A percentile compares a stretch with the other conserved stretches of the same genome.
These are phyloP conservation scores for Glycine latifolia DNA, from an alignment of 306 rosid genomes.

Conservation along the genomic window DNA sequence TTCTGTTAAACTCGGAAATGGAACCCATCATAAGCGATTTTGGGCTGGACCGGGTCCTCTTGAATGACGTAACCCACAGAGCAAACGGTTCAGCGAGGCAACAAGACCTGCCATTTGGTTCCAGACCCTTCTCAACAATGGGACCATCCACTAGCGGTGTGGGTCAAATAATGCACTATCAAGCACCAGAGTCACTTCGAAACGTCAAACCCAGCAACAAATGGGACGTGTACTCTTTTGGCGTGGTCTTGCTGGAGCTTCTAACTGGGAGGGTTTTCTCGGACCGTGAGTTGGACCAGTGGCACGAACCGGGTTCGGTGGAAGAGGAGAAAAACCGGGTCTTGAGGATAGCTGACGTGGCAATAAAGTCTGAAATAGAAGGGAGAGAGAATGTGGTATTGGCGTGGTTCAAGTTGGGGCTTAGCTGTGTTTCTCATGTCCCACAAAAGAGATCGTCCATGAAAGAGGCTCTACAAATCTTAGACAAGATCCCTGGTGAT, in stretches of 20 bases:
- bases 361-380: conserved; percentile 64
- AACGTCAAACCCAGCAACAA: conserved; percentile 66
- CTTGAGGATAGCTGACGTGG: conserved; percentile 66
- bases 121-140: conserved; percentile 53
- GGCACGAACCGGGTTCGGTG: conserved; percentile 52
- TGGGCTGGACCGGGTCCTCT: conserved; percentile 67
- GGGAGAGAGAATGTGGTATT: conserved; percentile 63
- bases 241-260: conserved; percentile 80
- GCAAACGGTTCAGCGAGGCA: conserved; percentile 57
- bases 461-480: conserved; percentile 80
- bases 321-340: conserved; percentile 68
- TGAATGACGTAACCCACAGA: conserved; percentile 45
- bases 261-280: conserved; percentile 67
- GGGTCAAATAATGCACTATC: conserved; percentile 52
- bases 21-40: conserved; percentile 79
- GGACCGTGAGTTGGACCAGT: conserved; percentile 68
- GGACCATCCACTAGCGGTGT: conserved; percentile 28
- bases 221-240: conserved; percentile 93
- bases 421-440: conserved; percentile 66
- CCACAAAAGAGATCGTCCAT: conserved; percentile 88
- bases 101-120: conserved; percentile 41
- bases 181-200: conserved; percentile 80
- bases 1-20: conserved; percentile 69
- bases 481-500: conserved; percentile 53
- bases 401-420: conserved; percentile 72